Evolutionary conservation across 192 early-diverging fungal genomes (phyloP).

Genomic region (Entomortierella beljakovae): DNA sequence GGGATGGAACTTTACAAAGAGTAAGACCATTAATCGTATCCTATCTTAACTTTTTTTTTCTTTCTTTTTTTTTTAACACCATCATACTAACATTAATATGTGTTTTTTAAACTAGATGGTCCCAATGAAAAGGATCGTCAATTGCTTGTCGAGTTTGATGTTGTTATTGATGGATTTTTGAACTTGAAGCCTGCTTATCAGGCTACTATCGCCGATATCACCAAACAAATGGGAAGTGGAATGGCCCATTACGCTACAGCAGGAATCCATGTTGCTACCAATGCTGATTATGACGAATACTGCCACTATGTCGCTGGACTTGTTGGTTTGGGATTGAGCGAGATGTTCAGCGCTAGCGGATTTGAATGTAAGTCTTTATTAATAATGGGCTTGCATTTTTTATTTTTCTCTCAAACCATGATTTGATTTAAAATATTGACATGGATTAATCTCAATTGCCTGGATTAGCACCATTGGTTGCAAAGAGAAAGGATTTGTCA

Average conservation of each 20-base stretch:
- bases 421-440: neutral
- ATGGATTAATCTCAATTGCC: neutral
- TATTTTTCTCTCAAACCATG: neutral
- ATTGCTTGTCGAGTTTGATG: slow-evolving; percentile 89
- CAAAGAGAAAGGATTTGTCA: slow-evolving; percentile 58
- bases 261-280: slow-evolving; percentile 70
- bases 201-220: slow-evolving; percentile 90
- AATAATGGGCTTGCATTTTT: neutral
- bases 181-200: slow-evolving; percentile 82
- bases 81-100: neutral
- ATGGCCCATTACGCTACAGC: slow-evolving; percentile 90
- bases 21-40: slow-evolving; percentile 61
- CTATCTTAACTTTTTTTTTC: too few species aligned
- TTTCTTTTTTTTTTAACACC: neutral
- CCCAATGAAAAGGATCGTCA: slow-evolving; percentile 95
- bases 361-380: slow-evolving; percentile 69
- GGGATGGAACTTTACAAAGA: slow-evolving; percentile 85
- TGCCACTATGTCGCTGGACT: slow-evolving; percentile 98
- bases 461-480: slow-evolving; percentile 27
- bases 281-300: slow-evolving; percentile 95
- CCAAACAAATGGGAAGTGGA: slow-evolving; percentile 92
- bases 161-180: slow-evolving; percentile 92
- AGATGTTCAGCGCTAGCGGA: slow-evolving; percentile 88
- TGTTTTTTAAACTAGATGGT: slow-evolving; percentile 62
- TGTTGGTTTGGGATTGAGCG: slow-evolving; percentile 92